Evolutionary conservation across 345 rosid genomes (phyloP), one percentile per base, ranked within the genome.

Genomic region (Ceriops zippeliana): DNA sequence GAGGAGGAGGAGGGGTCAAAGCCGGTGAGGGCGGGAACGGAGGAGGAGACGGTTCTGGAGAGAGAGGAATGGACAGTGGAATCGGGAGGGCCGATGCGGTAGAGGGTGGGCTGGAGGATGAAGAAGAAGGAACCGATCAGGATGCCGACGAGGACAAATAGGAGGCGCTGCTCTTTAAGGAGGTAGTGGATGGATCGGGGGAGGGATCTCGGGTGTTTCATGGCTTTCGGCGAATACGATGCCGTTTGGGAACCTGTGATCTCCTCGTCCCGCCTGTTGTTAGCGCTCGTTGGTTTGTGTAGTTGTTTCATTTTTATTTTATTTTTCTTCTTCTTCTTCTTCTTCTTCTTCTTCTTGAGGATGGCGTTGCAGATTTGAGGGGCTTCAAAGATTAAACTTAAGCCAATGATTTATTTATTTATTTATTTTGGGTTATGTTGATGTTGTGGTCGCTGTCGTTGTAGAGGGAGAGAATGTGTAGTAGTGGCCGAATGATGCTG

Each of bases 61-160:
- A 70, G 60, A 13, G 72, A 49, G 16, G 89, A 51, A 58, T 58
- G 83, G 59, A 56, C 28, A 3, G 59, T 19, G 30, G 79, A n/a
- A 51, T 88, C 91, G 7, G 83, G 62, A 16, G 96, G 82, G 60
- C 79, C 81, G 42, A 89, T 61, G 35, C 88, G 89, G 56, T 90
- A 89, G 67, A 95, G 96, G 26, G 87, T 82, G 34, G 99, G 99
- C 73, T 89, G 93, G 71, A 95, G 83, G 71, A 95, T 81, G 89
- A 95, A 95, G 88, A 91, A 95, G 4, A 93, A 83, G 73, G 99
- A 90, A 61, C 93, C 99, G 72, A 91, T 95, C 51, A 91, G 79
- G 79, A 95, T 83, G 59, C 99, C 97, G 64, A 91, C 90, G 80
- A 95, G 89, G 72, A 95, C 86, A 87, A 91, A 95, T 63, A 95